phyloP scores from a whole-genome alignment of 768 basidiomycete genomes.

The Ramaria sp. region DNA sequence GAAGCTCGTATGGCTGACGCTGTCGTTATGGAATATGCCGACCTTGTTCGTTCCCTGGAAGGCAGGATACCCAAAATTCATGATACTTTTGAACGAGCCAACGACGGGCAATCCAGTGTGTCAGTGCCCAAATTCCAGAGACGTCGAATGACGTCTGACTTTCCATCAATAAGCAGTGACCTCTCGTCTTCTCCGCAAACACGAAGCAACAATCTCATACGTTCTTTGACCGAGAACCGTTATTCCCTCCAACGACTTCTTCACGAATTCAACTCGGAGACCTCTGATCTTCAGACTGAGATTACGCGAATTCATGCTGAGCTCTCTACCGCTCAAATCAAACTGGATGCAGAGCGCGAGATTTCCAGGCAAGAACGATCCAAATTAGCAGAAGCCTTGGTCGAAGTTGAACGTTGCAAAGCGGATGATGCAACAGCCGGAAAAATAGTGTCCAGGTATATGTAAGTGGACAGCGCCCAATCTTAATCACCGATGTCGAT shows the following conservation, averaged over 20 bases:
- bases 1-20: constrained; percentile 48
- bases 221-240: constrained; percentile 38
- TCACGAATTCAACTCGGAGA: constrained; percentile 37
- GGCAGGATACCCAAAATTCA: constrained; percentile 21
- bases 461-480: constrained; percentile 39
- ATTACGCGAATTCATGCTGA: constrained; percentile 32
- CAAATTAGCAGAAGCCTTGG: constrained; percentile 33
- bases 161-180: neutral
- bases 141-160: neutral
- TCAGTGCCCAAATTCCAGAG: too few species aligned
- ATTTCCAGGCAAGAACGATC: constrained; percentile 30
- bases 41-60: constrained; percentile 58
- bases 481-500: constrained; percentile 2
- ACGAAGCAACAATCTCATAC: constrained; percentile 16
- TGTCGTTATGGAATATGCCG: constrained; percentile 64
- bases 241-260: constrained; percentile 36
- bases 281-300: constrained; percentile 33
- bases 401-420: constrained; percentile 42
- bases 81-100: too few species aligned
- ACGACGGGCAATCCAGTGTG: too few species aligned
- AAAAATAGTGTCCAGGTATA: constrained; percentile 78
- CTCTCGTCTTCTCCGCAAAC: neutral
- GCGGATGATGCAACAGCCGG: constrained; percentile 67
- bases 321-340: constrained; percentile 29
- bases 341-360: constrained; percentile 36